phyloP scores from a whole-genome alignment of 2,329 filamentous ascomycete species.

The Amauroascus niger region DNA sequence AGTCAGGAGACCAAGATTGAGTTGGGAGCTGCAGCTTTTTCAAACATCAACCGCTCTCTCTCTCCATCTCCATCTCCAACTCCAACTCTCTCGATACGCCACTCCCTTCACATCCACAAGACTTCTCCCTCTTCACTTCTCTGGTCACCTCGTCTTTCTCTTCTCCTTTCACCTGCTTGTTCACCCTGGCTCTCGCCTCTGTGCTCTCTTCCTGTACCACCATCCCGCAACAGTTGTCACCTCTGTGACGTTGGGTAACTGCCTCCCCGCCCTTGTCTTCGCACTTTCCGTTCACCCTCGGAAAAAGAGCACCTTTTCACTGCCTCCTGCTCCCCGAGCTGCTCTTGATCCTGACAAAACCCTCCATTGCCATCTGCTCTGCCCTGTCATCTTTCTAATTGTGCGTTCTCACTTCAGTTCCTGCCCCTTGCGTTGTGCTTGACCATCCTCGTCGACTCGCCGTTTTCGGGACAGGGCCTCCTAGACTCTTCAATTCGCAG shows the following conservation, averaged over 20 bases:
- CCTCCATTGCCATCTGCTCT: background rate
- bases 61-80: background rate
- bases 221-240: conserved; percentile 10
- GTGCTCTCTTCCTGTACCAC: conserved; percentile 10
- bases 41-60: conserved; percentile 4
- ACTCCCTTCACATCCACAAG: background rate
- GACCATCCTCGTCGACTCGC: background rate
- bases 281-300: conserved; percentile 1
- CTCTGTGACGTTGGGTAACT: conserved; percentile 12
- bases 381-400: background rate
- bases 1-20: conserved; percentile 13
- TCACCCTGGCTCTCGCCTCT: background rate
- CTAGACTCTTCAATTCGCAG: background rate
- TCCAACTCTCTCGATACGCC: conserved; percentile 8
- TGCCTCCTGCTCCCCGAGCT: background rate
- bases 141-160: conserved; percentile 13
- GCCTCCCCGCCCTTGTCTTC: conserved; percentile 10
- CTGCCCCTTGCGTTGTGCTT: background rate
- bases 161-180: conserved; percentile 5
- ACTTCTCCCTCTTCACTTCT: background rate
- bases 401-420: background rate
- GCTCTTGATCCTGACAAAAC: background rate
- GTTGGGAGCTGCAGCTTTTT: conserved; percentile 10
- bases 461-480: background rate
- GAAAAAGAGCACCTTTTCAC: background rate